phyloP scores from a whole-genome alignment of 208 protist genomes.

The Wallacemonas sp. region DNA sequence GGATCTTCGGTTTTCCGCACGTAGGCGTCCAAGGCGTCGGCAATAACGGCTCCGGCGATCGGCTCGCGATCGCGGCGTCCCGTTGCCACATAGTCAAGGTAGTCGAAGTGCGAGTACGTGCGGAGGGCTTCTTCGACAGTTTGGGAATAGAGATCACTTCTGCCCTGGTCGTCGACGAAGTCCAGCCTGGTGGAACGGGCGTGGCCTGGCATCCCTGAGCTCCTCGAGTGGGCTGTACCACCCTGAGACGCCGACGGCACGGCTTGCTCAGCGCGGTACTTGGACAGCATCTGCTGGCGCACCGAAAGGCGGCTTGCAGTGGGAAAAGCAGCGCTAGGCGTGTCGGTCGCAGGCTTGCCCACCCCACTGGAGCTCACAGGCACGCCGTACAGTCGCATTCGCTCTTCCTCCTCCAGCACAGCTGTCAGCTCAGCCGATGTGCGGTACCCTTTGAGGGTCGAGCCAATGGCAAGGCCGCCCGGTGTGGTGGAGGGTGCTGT shows the following conservation, averaged over 20 bases:
- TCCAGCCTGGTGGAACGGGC: conserved; percentile 16
- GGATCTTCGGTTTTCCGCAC: conserved; percentile 19
- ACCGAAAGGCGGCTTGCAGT: too few relatives aligned
- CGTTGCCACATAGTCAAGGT: conserved; percentile 64
- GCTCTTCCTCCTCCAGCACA: conserved; percentile 43
- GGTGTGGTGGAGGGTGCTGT: too few relatives aligned
- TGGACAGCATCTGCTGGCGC: conserved; percentile 42
- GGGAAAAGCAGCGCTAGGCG: too few relatives aligned
- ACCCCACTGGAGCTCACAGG: neutral
- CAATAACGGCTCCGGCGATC: conserved; percentile 73
- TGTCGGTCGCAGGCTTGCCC: neutral
- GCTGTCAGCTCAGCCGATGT: conserved; percentile 55
- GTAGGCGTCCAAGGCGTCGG: conserved; percentile 78
- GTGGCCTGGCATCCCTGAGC: conserved; percentile 1
- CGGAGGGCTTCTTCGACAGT: conserved; percentile 41
- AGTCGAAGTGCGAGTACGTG: conserved; percentile 72
- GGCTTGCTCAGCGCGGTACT: conserved; percentile 38
- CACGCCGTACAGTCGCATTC: conserved; percentile 29
- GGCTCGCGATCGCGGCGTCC: conserved; percentile 44
- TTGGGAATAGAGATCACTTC: conserved; percentile 43
- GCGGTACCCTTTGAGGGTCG: conserved; percentile 25
- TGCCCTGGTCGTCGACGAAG: conserved; percentile 40
- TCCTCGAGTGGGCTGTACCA: neutral
- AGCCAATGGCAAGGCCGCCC: too few relatives aligned
- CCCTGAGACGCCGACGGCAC: neutral